Percentiles rank a stretch among this genome's conserved stretches.
These are phyloP conservation scores for Myotisia sp. DNA, from an alignment of 2,329 filamentous ascomycete species.

Conservation along the genomic window DNA sequence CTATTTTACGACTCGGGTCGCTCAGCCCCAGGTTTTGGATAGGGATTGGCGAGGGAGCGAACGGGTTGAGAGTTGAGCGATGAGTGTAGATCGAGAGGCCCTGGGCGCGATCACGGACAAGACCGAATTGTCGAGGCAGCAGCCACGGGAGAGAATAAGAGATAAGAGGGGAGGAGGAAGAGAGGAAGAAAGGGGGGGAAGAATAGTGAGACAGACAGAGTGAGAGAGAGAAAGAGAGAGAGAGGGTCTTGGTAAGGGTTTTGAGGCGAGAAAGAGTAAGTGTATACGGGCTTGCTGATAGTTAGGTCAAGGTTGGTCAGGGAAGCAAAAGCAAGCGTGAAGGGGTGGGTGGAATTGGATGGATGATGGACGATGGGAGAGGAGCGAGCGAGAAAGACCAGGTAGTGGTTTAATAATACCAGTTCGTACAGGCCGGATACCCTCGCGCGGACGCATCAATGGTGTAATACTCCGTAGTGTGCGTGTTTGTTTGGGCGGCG, in stretches of 20 bases:
- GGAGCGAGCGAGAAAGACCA: too few species aligned
- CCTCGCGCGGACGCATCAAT: too few species aligned
- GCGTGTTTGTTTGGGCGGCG: too few species aligned
- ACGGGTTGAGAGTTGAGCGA: neutral
- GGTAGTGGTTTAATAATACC: too few species aligned
- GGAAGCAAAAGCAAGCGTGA: too few species aligned
- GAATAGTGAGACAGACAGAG: neutral
- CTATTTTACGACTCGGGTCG: too few species aligned
- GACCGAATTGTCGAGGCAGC: neutral
- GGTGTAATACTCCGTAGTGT: too few species aligned
- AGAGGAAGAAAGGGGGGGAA: neutral
- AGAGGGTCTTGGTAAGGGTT: neutral
- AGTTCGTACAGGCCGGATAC: too few species aligned
- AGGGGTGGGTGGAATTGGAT: too few species aligned
- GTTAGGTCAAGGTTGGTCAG: neutral
- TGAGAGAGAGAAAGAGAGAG: neutral
- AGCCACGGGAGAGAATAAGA: neutral
- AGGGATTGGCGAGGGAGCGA: neutral
- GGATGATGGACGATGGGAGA: too few species aligned
- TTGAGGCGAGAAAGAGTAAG: neutral
- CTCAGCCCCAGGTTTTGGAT: too few species aligned
- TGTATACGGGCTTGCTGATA: neutral
- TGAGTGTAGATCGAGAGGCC: neutral
- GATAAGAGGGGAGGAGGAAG: neutral
- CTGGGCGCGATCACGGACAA: neutral